Evolutionary conservation across 192 early-diverging fungal genomes (phyloP), one percentile per base, ranked within the genome.

Genomic region (Coemansia sp.): DNA sequence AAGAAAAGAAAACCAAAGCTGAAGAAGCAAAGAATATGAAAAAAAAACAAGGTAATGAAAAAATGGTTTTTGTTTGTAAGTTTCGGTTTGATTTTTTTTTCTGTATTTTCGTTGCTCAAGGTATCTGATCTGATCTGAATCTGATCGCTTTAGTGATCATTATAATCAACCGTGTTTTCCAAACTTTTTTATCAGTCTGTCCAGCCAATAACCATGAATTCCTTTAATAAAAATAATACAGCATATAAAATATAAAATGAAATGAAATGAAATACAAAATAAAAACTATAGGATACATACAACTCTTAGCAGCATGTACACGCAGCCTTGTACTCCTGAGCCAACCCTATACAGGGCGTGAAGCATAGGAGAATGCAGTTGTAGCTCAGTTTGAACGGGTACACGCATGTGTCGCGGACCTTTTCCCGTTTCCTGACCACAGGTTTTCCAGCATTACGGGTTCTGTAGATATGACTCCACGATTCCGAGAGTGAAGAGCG

Each of bases 361-460:
- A 67, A 48, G 64, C 74, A 81, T 71, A 73, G 70, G 14, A 81
- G 57, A n/a, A 81, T 41, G 63, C 79, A 81, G 61, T 81, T 81
- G 59, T 73, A 81, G 5, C 74, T 45, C 2, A 73, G 55, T 32
- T 50, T 67, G 65, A 81, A 76, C 5, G 79, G 79, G 17, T 67
- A 81, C 8, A 51, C 65, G 5, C 69, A 58, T 6, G 68, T 50
- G 46, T 73, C 71, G 41, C 74, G 70, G n/a, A 73, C 50, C 4
- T 56, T 66, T 2, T 58, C 51, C 32, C 63, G 65, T 2, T 40
- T 41, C 48, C 56, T 50, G 70, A 43, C 37, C 22, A 55, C 61
- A 13, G 58, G 40, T 40, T 40, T 37, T 44, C 53, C 66, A 14
- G 40, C 56, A 10, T 63, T 60, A 32, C 63, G 79, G 38, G 72